Percentiles rank a stretch among this genome's conserved stretches.
These are phyloP conservation scores for Lophiostoma macrostomum DNA, from an alignment of 495 filamentous ascomycete genomes.

Conservation along the genomic window DNA sequence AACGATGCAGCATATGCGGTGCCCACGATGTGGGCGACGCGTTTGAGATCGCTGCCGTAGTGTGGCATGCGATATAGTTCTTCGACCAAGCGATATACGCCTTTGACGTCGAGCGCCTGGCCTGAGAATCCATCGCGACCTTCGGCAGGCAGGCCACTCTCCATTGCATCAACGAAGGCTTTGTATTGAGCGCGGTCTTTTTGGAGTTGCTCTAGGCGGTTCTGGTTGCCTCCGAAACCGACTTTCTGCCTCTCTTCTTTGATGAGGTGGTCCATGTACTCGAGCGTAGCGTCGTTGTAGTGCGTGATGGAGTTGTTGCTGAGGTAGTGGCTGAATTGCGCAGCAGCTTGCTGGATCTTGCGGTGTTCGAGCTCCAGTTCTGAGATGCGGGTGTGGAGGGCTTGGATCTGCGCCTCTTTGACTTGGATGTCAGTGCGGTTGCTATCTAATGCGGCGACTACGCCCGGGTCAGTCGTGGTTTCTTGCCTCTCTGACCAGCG, in stretches of 20 bases:
- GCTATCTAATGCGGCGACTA: background rate
- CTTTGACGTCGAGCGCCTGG: background rate
- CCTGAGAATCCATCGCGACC: too few relatives aligned
- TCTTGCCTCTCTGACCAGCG: background rate
- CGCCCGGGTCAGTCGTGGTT: background rate
- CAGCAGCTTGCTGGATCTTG: conserved; percentile 39
- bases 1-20: background rate
- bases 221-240: conserved; percentile 1
- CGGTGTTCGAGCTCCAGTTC: conserved; percentile 39
- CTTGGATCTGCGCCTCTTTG: background rate
- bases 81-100: background rate
- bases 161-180: background rate
- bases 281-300: conserved; percentile 44
- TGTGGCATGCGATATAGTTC: conserved; percentile 8
- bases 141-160: too few relatives aligned
- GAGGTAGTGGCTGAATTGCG: conserved; percentile 42
- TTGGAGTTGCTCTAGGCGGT: background rate
- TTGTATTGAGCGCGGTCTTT: background rate
- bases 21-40: background rate
- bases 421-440: background rate
- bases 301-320: conserved; percentile 40
- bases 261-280: conserved; percentile 43
- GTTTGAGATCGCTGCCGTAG: conserved; percentile 3
- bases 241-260: conserved; percentile 33
- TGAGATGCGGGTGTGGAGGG: conserved; percentile 19